Conservation (phyloP, 1,284 basidiomycete genomes). For the Heterobasidion irregulare region DNA sequence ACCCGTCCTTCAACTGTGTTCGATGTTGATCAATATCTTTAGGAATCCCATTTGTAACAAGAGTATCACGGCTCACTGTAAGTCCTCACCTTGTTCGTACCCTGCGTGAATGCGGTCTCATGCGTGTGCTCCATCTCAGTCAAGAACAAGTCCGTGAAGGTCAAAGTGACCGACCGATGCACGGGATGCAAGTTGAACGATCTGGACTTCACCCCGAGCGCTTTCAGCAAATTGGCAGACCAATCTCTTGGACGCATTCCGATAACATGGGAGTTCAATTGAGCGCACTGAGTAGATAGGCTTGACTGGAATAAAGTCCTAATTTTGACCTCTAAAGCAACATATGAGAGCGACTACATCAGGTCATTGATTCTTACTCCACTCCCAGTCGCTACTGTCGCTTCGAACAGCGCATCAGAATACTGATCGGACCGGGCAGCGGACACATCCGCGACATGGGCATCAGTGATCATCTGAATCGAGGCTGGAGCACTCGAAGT, state of each 20-base stretch:
- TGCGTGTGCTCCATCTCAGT: conserved; percentile 24
- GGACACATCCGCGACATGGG: not conserved
- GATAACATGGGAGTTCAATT: conserved; percentile 32
- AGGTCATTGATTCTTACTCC: not conserved
- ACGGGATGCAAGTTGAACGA: conserved; percentile 36
- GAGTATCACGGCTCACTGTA: conserved; percentile 16
- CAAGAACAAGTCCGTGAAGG: conserved; percentile 36
- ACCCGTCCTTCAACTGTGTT: no score
- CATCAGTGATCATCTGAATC: not conserved
- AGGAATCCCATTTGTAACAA: conserved; percentile 23
- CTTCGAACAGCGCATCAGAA: not conserved
- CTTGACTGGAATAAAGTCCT: no score
- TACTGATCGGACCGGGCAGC: not conserved
- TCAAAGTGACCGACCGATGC: conserved; percentile 55
- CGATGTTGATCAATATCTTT: no score
- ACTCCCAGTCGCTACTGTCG: not conserved
- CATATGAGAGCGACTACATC: not conserved
- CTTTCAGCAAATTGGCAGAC: conserved; percentile 35
- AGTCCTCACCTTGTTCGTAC: not conserved
- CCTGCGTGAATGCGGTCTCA: not conserved
- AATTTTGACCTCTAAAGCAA: no score
- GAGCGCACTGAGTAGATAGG: not conserved
- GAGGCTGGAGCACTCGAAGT: not conserved
- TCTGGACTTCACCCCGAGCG: conserved; percentile 49
- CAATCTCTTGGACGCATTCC: conserved; percentile 38